phyloP scores from a whole-genome alignment of 208 protist genomes.

The Acanthamoeba sp. region DNA sequence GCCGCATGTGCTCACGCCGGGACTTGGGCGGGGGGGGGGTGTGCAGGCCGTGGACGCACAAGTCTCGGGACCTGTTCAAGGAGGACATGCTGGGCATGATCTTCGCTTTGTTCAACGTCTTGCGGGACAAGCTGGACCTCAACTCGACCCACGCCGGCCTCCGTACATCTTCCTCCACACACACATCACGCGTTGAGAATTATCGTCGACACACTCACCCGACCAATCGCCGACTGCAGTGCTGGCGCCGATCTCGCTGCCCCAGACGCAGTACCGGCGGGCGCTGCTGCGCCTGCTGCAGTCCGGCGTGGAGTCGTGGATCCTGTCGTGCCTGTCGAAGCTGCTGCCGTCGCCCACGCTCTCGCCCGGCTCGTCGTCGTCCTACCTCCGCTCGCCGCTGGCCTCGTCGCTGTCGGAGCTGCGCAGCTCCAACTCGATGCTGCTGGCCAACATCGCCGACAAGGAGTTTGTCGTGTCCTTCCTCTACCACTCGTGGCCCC shows the following conservation, averaged over 20 bases:
- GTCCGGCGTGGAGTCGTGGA: constrained; percentile 30
- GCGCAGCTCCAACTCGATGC: constrained; percentile 1
- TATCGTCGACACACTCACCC: not conserved
- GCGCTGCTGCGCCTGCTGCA: constrained; percentile 23
- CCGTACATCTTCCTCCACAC: not conserved
- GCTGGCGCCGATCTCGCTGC: not conserved
- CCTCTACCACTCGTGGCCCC: constrained; percentile 58
- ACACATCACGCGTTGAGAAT: not conserved
- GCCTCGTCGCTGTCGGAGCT: not conserved
- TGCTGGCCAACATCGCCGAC: constrained; percentile 3
- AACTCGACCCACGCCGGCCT: not conserved
- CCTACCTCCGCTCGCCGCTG: not conserved
- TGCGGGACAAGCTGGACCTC: not conserved
- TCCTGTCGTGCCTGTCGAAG: constrained; percentile 3
- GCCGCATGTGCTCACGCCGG: too few relatives aligned
- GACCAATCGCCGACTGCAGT: too few relatives aligned
- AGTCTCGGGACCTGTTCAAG: not conserved
- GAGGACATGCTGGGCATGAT: not conserved
- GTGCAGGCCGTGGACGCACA: not conserved
- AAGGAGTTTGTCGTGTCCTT: constrained; percentile 53
- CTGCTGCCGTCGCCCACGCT: not conserved
- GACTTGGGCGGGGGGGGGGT: too few relatives aligned
- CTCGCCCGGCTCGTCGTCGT: not conserved
- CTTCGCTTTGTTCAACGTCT: constrained; percentile 20
- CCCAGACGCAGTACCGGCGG: constrained; percentile 22